phyloP scores from a whole-genome alignment of 257 asterid species.

The Thymus mandschuricus region DNA sequence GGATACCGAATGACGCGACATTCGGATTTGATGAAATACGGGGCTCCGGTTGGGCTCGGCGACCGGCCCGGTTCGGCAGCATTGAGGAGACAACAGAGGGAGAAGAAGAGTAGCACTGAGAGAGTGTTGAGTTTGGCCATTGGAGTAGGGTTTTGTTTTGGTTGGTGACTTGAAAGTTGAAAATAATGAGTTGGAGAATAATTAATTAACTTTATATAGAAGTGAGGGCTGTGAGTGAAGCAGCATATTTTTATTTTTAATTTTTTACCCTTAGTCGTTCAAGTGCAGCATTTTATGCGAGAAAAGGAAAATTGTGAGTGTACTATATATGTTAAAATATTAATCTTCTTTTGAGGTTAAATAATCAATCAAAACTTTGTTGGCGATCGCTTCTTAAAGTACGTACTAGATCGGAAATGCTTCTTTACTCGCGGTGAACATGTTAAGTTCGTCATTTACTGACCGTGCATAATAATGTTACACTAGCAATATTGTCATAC shows the following conservation, averaged over 20 bases:
- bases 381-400: not conserved
- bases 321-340: not conserved
- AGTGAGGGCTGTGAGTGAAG: not conserved
- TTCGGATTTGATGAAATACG: slow-evolving; percentile 50
- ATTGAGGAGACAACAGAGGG: slow-evolving; percentile 30
- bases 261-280: too few species aligned
- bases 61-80: slow-evolving; percentile 20
- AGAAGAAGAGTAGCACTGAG: slow-evolving; percentile 36
- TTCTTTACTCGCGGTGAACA: too few species aligned
- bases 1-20: slow-evolving; percentile 68
- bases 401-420: too few species aligned
- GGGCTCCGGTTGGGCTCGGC: slow-evolving; percentile 28
- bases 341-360: slow-evolving; percentile 23
- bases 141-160: not conserved
- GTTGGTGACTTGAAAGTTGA: too few species aligned
- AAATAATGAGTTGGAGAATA: too few species aligned
- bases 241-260: too few species aligned
- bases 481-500: too few species aligned
- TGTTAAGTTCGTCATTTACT: too few species aligned
- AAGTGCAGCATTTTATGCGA: too few species aligned
- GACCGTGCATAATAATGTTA: too few species aligned
- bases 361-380: slow-evolving; percentile 16
- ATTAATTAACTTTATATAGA: slow-evolving; percentile 30
- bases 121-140: slow-evolving; percentile 39
- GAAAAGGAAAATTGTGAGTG: too few species aligned